A percentile compares a stretch with the other conserved stretches of the same genome.
These are phyloP conservation scores for Stachybotrys chartarum DNA, from an alignment of 2,329 filamentous ascomycete species.

Conservation along the genomic window DNA sequence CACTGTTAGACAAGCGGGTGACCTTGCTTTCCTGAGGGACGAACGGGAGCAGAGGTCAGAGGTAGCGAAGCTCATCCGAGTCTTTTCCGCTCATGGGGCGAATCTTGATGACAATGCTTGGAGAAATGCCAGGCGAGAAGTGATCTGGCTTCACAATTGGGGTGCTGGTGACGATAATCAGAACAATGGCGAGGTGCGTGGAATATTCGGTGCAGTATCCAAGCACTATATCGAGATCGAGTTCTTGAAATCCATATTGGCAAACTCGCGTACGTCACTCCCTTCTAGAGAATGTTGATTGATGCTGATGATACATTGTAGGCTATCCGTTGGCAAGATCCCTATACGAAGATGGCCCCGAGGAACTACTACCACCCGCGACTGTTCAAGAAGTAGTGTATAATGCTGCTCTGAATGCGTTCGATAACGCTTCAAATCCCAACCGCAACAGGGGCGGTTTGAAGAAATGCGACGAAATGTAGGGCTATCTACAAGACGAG, in stretches of 20 bases:
- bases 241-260: conserved; percentile 60
- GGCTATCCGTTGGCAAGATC: conserved; percentile 57
- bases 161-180: conserved; percentile 34
- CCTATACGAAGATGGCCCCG: conserved; percentile 48
- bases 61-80: conserved; percentile 51
- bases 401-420: conserved; percentile 58
- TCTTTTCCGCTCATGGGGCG: conserved; percentile 38
- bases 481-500: conserved; percentile 17
- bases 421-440: conserved; percentile 77
- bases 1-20: conserved; percentile 47
- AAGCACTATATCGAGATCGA: conserved; percentile 60
- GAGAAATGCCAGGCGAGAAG: conserved; percentile 52
- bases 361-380: conserved; percentile 40
- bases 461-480: conserved; percentile 73
- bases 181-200: conserved; percentile 41
- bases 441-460: conserved; percentile 70
- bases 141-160: conserved; percentile 72
- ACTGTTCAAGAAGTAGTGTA: conserved; percentile 55
- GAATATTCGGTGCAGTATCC: conserved; percentile 55
- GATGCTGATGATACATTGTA: conserved; percentile 20
- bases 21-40: conserved; percentile 57
- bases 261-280: conserved; percentile 48
- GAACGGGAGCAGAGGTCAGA: conserved; percentile 57
- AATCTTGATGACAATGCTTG: conserved; percentile 59
- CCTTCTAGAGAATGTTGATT: neutral